Base-by-base conservation (phyloP, 176 grass and related monocot genomes). In the Rhynchospora breviuscula region DNA sequence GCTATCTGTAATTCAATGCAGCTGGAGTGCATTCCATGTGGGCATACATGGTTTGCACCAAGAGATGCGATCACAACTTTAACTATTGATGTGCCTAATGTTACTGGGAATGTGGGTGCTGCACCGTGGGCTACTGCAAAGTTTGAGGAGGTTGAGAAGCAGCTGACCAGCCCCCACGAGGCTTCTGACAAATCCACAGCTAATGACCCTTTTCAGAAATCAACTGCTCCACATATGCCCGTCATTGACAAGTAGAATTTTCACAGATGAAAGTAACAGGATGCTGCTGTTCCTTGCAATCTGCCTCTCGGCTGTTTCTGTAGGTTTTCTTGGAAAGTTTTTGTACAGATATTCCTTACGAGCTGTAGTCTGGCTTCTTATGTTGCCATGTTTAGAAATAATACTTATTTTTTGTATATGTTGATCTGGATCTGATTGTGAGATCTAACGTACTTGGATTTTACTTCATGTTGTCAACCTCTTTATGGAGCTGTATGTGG, bases 1-100 rank as follows among this genome's bases (percentile, higher is more conserved):
- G 5, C 43, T 63, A 25, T 47, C 23, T 81, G 51, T 46, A 43
- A 43, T 72, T 57, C 25, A 3, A 40, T 8, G 9, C 91, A 95
- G 96, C 88, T 99, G 15, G 93, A 99, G 75, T 99, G 96, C 57
- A 86, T 63, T 71, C 84, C 96, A 49, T 99, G 96, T 3, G 96
- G 96, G 15, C 65, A 87, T 25, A 90, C 77, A 19, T 99, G 96
- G 88, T 99, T 91, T 86, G 89, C 96, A 0, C 81, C 93, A 47
- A 81, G 85, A 79, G 93, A 99, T 83, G 91, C 91, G 56, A 93
- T 99, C 73, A 87, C 93, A 26, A 46, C 89, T 10, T 83, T 95
- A 79, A 93, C 93, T 5, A 88, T 88, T 0, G 93, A 95, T 51
- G 63, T 81, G 33, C 86, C 93, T 49, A 91, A 80, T 31, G 88